Percentiles rank a stretch among this genome's conserved stretches.
These are phyloP conservation scores for Chaetoscypha palmicola DNA, from an alignment of 2,329 filamentous ascomycete species.

Conservation along the genomic window DNA sequence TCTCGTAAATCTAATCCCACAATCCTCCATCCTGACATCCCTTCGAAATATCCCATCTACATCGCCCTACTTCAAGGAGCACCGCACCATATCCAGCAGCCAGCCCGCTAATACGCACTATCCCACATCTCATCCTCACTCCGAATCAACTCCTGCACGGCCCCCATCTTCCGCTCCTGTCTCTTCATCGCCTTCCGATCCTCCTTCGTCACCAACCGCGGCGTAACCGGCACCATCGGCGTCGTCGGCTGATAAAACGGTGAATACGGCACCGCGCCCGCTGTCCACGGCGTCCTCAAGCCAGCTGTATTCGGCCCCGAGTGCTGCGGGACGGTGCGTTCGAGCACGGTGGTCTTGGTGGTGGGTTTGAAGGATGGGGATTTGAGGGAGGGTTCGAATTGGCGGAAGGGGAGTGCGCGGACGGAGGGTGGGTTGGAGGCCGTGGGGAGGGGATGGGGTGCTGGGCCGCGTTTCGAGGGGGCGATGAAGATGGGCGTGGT, in stretches of 20 bases:
- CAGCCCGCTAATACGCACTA: neutral
- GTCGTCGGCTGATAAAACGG: slow-evolving; percentile 70
- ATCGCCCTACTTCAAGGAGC: no score
- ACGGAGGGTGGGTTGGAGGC: slow-evolving; percentile 11
- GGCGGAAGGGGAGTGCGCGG: slow-evolving; percentile 50
- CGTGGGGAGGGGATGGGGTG: slow-evolving; percentile 9
- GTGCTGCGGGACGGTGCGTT: slow-evolving; percentile 45
- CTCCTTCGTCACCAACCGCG: slow-evolving; percentile 62
- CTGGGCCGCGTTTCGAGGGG: slow-evolving; percentile 5
- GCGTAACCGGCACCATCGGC: slow-evolving; percentile 68
- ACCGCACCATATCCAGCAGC: no score
- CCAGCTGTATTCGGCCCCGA: slow-evolving; percentile 44
- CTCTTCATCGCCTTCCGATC: slow-evolving; percentile 54
- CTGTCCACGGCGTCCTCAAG: slow-evolving; percentile 55
- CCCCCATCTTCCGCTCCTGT: neutral
- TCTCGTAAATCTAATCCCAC: no score
- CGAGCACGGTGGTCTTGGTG: slow-evolving; percentile 60
- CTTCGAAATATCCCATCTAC: no score
- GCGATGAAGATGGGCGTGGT: slow-evolving; percentile 18
- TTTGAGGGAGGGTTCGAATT: slow-evolving; percentile 50
- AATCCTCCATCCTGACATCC: no score
- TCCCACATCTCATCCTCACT: neutral
- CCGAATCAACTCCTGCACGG: neutral
- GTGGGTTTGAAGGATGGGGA: slow-evolving; percentile 42
- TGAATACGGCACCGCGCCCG: slow-evolving; percentile 60